Base-by-base conservation (phyloP, 1,284 basidiomycete genomes). In the Rhodotorula sp. region DNA sequence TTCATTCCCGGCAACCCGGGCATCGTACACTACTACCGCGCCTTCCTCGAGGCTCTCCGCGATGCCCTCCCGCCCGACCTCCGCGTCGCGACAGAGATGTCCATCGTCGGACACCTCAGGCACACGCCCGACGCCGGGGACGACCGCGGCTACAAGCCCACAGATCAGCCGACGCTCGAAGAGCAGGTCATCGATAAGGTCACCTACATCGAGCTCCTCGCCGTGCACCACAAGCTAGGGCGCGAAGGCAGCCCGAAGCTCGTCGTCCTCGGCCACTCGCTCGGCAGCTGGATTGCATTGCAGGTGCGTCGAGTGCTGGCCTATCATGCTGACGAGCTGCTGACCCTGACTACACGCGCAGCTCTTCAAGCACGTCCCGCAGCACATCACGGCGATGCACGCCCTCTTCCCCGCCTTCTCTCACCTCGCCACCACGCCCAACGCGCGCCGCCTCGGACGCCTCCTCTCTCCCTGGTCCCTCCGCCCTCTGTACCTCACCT, bases 351-450 rank as follows among this genome's bases (percentile, higher is more conserved):
- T 7, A 48, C 8, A 1, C 16, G 27, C 7, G 16, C 56, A 74
- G 72, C 49, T 70, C 9, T n/a, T 71, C 44, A 67, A 67, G n/a
- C 50, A 50, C 1, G 65, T 70, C 21, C 70, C 71, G 3, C 4
- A 9, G 8, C 41, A 59, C 17, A 25, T 74, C 57, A 27, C 49
- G n/a, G 57, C 68, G 17, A 53, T 70, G 3, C 62, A 64, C 23
- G 62, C 69, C 42, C 68, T 77, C 34, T 77, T 77, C 63, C 76
- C 76, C 1, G 74, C 76, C 50, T 56, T 76, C 53, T 77, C 74
- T 0, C 66, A 71, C 67, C 76, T 77, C 70, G 65, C 70, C 7
- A 14, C 21, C 19, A 73, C 74, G 4, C 70, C 66, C 8, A 76
- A 77, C 66, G 76, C 74, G 21, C 64, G 55, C 14, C 61, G 55